Percentiles rank a stretch among this genome's conserved stretches.
These are phyloP conservation scores for Seiridium unicorne DNA, from an alignment of 2,329 filamentous ascomycete genomes.

Conservation along the genomic window DNA sequence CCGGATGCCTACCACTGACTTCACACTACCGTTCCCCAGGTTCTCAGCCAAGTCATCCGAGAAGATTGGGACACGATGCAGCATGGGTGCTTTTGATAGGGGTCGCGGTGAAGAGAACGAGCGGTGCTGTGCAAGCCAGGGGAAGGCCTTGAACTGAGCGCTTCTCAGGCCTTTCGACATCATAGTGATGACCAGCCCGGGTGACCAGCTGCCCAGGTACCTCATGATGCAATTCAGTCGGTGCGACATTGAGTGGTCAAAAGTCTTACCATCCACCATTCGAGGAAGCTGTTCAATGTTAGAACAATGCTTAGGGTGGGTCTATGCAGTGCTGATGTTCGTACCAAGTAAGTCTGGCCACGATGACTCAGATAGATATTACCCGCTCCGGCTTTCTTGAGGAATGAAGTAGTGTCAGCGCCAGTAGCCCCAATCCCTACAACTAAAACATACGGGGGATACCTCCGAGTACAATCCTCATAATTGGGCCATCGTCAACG, in stretches of 20 bases:
- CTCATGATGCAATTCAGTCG: background rate
- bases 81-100: background rate
- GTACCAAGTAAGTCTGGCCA: background rate
- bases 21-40: background rate
- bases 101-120: background rate
- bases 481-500: too few relatives aligned
- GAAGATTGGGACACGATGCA: constrained; percentile 1
- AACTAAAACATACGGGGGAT: background rate
- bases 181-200: background rate
- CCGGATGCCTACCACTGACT: background rate
- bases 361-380: constrained; percentile 5
- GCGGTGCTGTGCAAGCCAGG: background rate
- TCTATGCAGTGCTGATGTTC: too few relatives aligned
- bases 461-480: too few relatives aligned
- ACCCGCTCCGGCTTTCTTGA: background rate
- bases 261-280: background rate
- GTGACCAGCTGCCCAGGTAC: background rate
- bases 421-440: constrained; percentile 1
- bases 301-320: background rate
- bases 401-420: background rate
- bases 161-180: background rate
- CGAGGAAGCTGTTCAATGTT: background rate
- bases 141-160: background rate
- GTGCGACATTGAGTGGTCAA: constrained; percentile 2
- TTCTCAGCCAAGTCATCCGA: constrained; percentile 1